Conservation (phyloP, 805 yeast species). For the Candida easanensis region DNA sequence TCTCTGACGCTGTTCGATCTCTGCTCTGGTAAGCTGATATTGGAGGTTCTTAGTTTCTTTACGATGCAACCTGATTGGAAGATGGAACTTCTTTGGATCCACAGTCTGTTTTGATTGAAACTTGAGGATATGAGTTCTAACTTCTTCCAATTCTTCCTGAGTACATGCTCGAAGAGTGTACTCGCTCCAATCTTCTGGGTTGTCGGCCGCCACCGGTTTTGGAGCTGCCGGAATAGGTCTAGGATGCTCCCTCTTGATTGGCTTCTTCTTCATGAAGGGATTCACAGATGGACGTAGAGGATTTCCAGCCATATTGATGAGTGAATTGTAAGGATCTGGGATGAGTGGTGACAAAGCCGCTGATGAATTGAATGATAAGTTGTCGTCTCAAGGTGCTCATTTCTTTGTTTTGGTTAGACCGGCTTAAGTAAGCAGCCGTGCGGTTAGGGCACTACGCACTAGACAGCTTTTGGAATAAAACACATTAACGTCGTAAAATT, state of each 20-base stretch:
- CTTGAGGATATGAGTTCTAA: constrained; percentile 76
- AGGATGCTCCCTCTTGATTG: constrained; percentile 12
- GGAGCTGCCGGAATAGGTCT: constrained; percentile 15
- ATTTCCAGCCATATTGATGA: background rate
- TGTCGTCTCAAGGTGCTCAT: background rate
- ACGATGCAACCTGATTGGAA: constrained; percentile 85
- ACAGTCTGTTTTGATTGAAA: constrained; percentile 73
- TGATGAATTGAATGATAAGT: background rate
- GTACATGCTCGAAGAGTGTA: constrained; percentile 66
- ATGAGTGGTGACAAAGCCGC: background rate
- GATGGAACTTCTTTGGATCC: constrained; percentile 69
- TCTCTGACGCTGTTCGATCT: constrained; percentile 60
- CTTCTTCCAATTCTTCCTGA: constrained; percentile 64
- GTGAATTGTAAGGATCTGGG: no score
- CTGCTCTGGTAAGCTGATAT: constrained; percentile 76
- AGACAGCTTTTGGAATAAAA: no score
- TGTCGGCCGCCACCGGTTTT: constrained; percentile 18
- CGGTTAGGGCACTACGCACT: background rate
- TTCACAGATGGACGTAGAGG: constrained; percentile 19
- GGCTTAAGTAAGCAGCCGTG: background rate
- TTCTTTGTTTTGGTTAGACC: background rate
- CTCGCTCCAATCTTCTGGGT: constrained; percentile 33
- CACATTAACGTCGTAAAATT: background rate
- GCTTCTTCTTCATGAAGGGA: constrained; percentile 15
- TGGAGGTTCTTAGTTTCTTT: constrained; percentile 92